A percentile compares a stretch with the other conserved stretches of the same genome.
These are phyloP conservation scores for Fomes fomentarius DNA, from an alignment of 1,284 basidiomycete genomes.

Conservation along the genomic window DNA sequence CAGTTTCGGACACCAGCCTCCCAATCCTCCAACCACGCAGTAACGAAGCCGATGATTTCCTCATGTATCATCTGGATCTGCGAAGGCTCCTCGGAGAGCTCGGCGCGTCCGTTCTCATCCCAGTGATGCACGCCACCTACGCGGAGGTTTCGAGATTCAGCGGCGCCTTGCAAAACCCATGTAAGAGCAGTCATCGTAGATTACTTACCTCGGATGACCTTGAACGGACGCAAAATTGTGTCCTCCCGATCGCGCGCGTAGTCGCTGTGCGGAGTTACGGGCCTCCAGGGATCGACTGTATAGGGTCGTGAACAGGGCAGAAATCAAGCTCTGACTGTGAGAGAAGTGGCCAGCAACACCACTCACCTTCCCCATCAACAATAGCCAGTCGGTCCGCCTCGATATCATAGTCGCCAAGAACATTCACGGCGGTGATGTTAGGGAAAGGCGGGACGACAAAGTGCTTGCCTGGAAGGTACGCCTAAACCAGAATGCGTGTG, in stretches of 20 bases:
- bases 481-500: constrained; percentile 40
- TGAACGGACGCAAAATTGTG: constrained; percentile 80
- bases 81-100: constrained; percentile 70
- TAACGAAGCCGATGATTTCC: constrained; percentile 83
- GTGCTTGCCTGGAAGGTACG: constrained; percentile 80
- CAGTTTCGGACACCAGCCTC: constrained; percentile 16
- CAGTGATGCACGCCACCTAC: constrained; percentile 88
- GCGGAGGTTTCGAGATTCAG: neutral
- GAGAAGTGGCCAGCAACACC: neutral
- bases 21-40: constrained; percentile 79
- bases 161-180: neutral
- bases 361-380: constrained; percentile 79
- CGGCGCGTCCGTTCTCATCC: constrained; percentile 82
- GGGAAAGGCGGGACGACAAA: constrained; percentile 75
- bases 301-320: neutral
- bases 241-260: constrained; percentile 74
- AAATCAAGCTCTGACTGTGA: neutral
- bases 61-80: constrained; percentile 83
- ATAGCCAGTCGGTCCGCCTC: constrained; percentile 81
- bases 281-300: constrained; percentile 88
- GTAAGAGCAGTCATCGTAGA: too few relatives aligned
- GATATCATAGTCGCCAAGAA: constrained; percentile 76
- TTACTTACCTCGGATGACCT: constrained; percentile 80
- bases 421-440: constrained; percentile 81
- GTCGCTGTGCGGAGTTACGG: constrained; percentile 84